Evolutionary conservation across 2,329 filamentous ascomycete genomes (phyloP).

Genomic region (Ophiostoma ulmi): DNA sequence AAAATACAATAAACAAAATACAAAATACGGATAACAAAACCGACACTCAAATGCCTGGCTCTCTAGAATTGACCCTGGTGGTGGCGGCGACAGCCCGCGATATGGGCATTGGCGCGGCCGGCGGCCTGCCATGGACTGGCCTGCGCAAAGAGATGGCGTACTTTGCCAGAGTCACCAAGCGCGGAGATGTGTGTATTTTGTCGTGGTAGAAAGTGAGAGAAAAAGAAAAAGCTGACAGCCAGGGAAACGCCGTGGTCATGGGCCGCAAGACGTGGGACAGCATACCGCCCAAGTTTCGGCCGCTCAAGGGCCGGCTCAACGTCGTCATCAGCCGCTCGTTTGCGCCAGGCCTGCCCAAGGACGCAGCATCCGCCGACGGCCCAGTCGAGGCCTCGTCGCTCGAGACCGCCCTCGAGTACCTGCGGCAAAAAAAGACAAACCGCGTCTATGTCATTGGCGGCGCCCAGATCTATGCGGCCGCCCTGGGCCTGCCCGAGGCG

Average conservation of each 20-base stretch:
- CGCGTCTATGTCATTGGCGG: slow-evolving; percentile 86
- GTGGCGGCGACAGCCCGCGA: slow-evolving; percentile 77
- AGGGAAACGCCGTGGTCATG: slow-evolving; percentile 80
- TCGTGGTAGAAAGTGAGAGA: neutral
- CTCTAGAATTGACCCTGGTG: slow-evolving; percentile 73
- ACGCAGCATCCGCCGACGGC: slow-evolving; percentile 32
- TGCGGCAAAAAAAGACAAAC: slow-evolving; percentile 21
- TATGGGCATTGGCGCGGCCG: slow-evolving; percentile 80
- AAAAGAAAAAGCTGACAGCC: neutral
- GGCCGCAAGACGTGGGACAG: slow-evolving; percentile 95
- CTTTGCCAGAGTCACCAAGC: slow-evolving; percentile 84
- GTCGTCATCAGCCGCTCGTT: slow-evolving; percentile 66
- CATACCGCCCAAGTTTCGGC: slow-evolving; percentile 72
- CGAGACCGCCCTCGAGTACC: slow-evolving; percentile 50
- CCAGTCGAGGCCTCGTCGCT: slow-evolving; percentile 56
- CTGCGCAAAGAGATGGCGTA: slow-evolving; percentile 91
- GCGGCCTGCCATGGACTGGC: slow-evolving; percentile 80
- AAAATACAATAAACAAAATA: too few relatives aligned
- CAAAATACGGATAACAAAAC: neutral
- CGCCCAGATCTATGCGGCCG: slow-evolving; percentile 72
- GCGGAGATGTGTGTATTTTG: slow-evolving; percentile 37
- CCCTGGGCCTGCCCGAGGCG: slow-evolving; percentile 55
- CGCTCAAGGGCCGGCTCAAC: slow-evolving; percentile 74
- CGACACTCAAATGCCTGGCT: slow-evolving; percentile 15
- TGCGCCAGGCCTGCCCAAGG: slow-evolving; percentile 22